Evolutionary conservation across 441 rosid genomes (phyloP), one percentile per base, ranked within the genome.

Genomic region (Sinapis alba): DNA sequence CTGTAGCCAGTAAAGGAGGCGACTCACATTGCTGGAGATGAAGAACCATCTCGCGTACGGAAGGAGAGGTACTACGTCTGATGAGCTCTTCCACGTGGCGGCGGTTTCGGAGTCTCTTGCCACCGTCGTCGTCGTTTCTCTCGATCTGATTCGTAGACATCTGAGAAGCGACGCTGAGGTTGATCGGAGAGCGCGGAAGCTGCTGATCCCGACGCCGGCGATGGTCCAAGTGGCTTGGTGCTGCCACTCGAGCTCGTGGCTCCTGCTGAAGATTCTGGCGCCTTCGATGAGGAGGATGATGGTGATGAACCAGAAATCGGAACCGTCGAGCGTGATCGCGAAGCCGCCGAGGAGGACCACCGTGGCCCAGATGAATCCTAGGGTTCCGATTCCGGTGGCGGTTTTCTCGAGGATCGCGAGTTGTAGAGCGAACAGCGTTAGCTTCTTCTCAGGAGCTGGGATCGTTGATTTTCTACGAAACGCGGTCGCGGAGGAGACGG

Each of bases 351-450:
- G 87, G 30, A 94, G 96, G 65, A 94, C 98, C 50, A 94, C 99
- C 0, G 99, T 94, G 27, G 98, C 99, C 99, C 99, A 94, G 71
- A 94, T 90, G 70, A 94, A 94, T 0, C 99, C 96, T 0, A 94
- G 88, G 7, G 99, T 86, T 69, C 99, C 99, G 1, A 94, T 77
- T 3, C 96, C 87, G 32, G 97, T 92, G 18, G 99, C 99, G 6
- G 88, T 82, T 81, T 94, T 94, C 84, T 94, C 99, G 4, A 92
- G 79, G 57, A 92, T 83, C 0, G 98, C 95, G 10, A 94, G 93
- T 15, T 90, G 86, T 57, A 94, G 93, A 59, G 99, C 96, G 11
- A 94, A 92, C 6, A 89, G 93, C 13, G 98, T 94, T 23, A 94
- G 89, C 70, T 88, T 87, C 68, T 87, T 84, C 83, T 94, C 99